Evolutionary conservation across 306 rosid species (phyloP), one percentile per base, ranked within the genome.

Genomic region (Neltuma alba): DNA sequence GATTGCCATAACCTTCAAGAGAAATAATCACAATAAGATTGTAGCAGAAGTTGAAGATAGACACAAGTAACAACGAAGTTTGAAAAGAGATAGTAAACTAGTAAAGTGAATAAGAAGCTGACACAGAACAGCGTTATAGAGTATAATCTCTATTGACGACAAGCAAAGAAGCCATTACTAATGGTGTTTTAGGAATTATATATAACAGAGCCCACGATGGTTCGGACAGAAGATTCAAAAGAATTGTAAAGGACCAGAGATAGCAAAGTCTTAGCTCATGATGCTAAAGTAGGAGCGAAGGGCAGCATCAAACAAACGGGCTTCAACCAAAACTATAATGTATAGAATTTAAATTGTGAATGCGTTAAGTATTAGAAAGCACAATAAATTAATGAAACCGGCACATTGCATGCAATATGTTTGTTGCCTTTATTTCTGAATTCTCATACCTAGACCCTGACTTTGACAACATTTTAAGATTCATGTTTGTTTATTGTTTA

Each of bases 1-100:
- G 40, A 93, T 85, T 9, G 98, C 97, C 97, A 91, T 93, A 27
- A 93, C 94, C 98, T 93, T 76, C 33, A 42, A 25, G 83, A 48
- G 65, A 63, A n/a, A 76, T 23, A 33, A 73, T 75, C 86, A 85
- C 54, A 45, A 78, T n/a, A 70, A 30, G 72, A 70, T 65, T 41
- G 64, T 66, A 44, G 78, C 30, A 34, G 12, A 74, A 70, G 76
- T 50, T 48, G 69, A 50, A 61, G 72, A 82, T 16, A 23, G 45
- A 73, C 68, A 28, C 2, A 31, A 66, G 28, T 15, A 60, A 76
- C 57, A 62, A 18, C 36, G 11, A 34, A 31, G n/a, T 40, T 60
- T 11, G 30, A 70, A 58, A 28, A 52, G 60, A 52, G 9, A 54
- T 7, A 54, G 61, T 31, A 13, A 18, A 13, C 52, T 50, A 31